phyloP scores from a whole-genome alignment of 2,329 filamentous ascomycete species.

The Xylariaceae sp. region DNA sequence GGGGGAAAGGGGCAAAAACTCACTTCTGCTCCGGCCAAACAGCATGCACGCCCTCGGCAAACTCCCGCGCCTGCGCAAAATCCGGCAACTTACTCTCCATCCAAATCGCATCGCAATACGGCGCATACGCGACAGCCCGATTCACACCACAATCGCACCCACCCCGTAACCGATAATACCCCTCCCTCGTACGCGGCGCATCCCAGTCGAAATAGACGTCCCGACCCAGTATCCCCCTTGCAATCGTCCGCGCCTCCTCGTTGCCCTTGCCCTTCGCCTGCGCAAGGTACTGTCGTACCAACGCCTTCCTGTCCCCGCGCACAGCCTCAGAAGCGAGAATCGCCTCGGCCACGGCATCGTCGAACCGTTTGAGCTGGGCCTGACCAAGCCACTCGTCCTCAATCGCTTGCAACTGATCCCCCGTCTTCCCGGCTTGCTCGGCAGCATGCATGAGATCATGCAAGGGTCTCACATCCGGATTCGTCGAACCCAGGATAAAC shows the following conservation, averaged over 20 bases:
- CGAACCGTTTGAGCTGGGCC: conserved; percentile 80
- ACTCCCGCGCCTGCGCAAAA: conserved; percentile 84
- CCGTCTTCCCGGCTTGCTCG: conserved; percentile 74
- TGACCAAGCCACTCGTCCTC: conserved; percentile 82
- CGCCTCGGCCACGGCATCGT: conserved; percentile 78
- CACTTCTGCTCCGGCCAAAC: conserved; percentile 96
- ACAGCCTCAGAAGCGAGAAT: conserved; percentile 59
- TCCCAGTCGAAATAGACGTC: conserved; percentile 96
- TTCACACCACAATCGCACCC: conserved; percentile 89
- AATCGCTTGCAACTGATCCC: conserved; percentile 77
- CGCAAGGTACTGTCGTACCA: conserved; percentile 62
- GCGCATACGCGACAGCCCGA: conserved; percentile 84
- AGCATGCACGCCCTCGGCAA: conserved; percentile 87
- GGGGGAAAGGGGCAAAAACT: conserved; percentile 32
- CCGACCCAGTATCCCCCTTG: conserved; percentile 67
- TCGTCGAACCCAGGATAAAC: conserved; percentile 88
- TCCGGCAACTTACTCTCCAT: conserved; percentile 99
- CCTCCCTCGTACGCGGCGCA: conserved; percentile 83
- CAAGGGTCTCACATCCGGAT: conserved; percentile 75
- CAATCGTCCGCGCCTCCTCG: conserved; percentile 71
- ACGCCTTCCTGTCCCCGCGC: conserved; percentile 60
- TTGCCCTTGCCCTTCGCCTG: conserved; percentile 80
- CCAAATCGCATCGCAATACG: conserved; percentile 95
- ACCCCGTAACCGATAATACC: conserved; percentile 88
- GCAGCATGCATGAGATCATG: conserved; percentile 87